These are phyloP conservation scores for Withania somnifera DNA, from an alignment of 305 asterid species.

Conservation along the genomic window DNA sequence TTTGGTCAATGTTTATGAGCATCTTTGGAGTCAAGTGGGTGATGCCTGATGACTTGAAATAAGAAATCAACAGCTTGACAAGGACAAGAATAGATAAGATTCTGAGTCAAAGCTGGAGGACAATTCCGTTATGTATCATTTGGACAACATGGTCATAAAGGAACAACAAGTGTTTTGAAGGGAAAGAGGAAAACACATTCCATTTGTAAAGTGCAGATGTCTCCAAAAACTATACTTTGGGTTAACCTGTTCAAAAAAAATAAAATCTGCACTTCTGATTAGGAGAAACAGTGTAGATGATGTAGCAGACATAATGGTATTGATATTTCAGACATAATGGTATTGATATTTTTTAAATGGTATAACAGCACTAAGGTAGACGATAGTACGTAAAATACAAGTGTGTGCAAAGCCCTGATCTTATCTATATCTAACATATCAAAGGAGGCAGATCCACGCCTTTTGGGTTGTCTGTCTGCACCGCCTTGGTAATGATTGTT, in stretches of 20 bases:
- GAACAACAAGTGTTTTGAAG: background rate
- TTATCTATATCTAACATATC: background rate
- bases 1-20: slow-evolving; percentile 3
- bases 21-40: background rate
- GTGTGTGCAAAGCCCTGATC: background rate
- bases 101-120: background rate
- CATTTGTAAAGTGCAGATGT: background rate
- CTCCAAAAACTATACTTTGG: background rate
- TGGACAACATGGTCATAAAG: background rate
- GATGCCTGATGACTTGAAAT: background rate
- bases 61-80: background rate
- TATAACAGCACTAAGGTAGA: background rate
- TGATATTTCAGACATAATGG: background rate
- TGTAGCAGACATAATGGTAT: background rate
- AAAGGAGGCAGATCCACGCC: background rate
- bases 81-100: background rate
- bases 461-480: background rate
- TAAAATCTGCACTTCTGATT: background rate
- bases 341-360: background rate
- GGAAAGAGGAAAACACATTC: background rate
- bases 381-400: background rate
- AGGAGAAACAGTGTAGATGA: background rate
- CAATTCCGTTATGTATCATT: background rate
- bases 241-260: background rate
- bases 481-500: background rate